Evolutionary conservation across 768 basidiomycete species (phyloP).

Genomic region (Tephrocybe sp.): DNA sequence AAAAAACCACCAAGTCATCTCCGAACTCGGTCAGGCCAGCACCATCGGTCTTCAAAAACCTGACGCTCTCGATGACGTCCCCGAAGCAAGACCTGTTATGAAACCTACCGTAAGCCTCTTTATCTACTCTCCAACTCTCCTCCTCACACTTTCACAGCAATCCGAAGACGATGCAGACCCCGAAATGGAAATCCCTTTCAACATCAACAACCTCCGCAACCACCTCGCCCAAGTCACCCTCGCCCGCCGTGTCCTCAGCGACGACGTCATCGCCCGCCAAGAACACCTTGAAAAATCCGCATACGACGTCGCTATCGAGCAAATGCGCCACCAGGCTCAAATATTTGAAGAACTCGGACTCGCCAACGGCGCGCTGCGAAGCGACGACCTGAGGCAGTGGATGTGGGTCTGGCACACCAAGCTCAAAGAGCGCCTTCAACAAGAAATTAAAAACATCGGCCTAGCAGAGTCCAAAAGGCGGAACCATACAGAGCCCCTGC

Average conservation of each 20-base stretch:
- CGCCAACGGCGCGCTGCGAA: conserved; percentile 41
- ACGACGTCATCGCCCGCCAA: conserved; percentile 74
- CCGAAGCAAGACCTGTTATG: conserved; percentile 63
- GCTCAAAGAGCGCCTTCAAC: conserved; percentile 49
- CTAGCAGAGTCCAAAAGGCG: conserved; percentile 28
- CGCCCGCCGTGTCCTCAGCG: conserved; percentile 61
- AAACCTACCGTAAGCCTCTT: conserved; percentile 29
- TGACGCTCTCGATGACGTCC: conserved; percentile 51
- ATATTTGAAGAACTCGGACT: conserved; percentile 60
- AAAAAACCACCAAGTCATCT: conserved; percentile 48
- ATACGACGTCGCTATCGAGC: conserved; percentile 78
- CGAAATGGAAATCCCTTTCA: conserved; percentile 63
- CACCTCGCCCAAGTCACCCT: conserved; percentile 66
- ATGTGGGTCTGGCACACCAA: conserved; percentile 86
- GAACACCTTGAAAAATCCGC: conserved; percentile 83
- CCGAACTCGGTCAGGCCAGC: conserved; percentile 57
- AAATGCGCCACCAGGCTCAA: conserved; percentile 64
- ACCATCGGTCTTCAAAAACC: conserved; percentile 36
- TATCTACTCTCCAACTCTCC: not conserved
- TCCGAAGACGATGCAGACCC: conserved; percentile 19
- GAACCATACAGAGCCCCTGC: conserved; percentile 1
- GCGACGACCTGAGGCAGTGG: conserved; percentile 63
- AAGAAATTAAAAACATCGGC: conserved; percentile 49
- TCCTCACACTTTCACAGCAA: conserved; percentile 18
- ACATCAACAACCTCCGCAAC: conserved; percentile 67